phyloP scores from a whole-genome alignment of 805 yeast species.

The Sungouiella thailandica region DNA sequence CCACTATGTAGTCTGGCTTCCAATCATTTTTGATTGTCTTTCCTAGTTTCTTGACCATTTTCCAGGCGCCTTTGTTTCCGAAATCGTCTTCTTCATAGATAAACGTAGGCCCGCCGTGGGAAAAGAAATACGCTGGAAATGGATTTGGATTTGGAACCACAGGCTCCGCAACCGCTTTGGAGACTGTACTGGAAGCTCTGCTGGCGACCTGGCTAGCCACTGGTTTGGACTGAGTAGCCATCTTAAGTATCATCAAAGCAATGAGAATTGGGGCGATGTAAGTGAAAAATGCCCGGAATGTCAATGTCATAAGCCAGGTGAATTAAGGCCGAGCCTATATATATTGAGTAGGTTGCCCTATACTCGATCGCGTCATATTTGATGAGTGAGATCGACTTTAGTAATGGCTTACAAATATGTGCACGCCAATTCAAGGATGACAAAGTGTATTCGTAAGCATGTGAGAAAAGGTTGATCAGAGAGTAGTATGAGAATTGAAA shows the following conservation, averaged over 20 bases:
- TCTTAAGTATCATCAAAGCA: constrained; percentile 1
- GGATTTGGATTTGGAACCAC: constrained; percentile 18
- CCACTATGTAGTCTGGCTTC: constrained; percentile 62
- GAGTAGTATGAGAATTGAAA: no score
- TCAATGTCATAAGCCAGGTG: no score
- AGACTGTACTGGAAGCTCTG: neutral
- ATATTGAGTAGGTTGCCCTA: no score
- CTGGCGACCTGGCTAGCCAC: neutral
- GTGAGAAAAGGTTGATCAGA: no score
- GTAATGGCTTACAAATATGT: neutral
- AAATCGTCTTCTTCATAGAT: constrained; percentile 47
- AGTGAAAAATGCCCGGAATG: neutral
- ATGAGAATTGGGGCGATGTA: neutral
- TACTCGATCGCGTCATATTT: no score
- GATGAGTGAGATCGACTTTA: no score
- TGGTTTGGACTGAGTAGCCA: neutral
- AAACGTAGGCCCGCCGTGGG: constrained; percentile 86
- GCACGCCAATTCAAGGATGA: neutral
- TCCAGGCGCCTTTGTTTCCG: constrained; percentile 63
- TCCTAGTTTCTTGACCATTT: constrained; percentile 47
- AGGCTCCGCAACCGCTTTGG: neutral
- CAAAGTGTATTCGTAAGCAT: no score
- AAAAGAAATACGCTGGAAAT: constrained; percentile 59
- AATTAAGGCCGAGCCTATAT: no score
- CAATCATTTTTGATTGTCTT: constrained; percentile 39